Evolutionary conservation across 768 basidiomycete genomes (phyloP), one percentile per base, ranked within the genome.

Genomic region (Boletellus ananiceps): DNA sequence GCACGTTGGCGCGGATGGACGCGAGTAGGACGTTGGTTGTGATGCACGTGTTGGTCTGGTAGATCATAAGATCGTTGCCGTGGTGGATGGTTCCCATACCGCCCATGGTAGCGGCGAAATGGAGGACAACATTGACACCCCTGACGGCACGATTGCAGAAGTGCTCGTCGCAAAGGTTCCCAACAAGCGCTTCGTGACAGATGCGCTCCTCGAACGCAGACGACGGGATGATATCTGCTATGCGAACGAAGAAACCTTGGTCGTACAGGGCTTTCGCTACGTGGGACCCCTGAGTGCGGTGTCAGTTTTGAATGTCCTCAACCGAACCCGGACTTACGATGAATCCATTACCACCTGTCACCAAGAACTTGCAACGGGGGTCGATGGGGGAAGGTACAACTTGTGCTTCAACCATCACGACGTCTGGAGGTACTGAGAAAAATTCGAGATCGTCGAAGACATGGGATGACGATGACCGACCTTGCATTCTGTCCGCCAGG

Each of bases 41-140:
- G 72, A 83, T 82, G 5, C 50, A 33, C 19, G 77, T 69, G 50
- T 83, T 82, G 21, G 74, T 67, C 6, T 56, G 48, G 53, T 81
- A 83, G 23, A 82, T 78, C 15, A 51, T 50, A 37, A 73, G 65
- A 41, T 79, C 76, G 57, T 83, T 82, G 0, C 57, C 64, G 4
- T 64, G 56, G 52, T 82, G 80, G 40, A 83, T 83, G 0, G 73
- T 73, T 2, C 82, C 82, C 82, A 83, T 83, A 0, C 82, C 82
- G 4, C 80, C 81, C 81, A 81, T 82, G 18, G 69, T 77, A 2
- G 81, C 81, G 11, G 82, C 79, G 52, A 83, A 77, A 58, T 83
- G 81, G 16, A 81, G 64, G 21, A 83, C 71, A 7, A 63, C 69
- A 42, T 73, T 54, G 0, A 78, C 68, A 25, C 67, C 75, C n/a